Conservation (phyloP, 257 asterid species). For the Jacaranda mimosifolia region DNA sequence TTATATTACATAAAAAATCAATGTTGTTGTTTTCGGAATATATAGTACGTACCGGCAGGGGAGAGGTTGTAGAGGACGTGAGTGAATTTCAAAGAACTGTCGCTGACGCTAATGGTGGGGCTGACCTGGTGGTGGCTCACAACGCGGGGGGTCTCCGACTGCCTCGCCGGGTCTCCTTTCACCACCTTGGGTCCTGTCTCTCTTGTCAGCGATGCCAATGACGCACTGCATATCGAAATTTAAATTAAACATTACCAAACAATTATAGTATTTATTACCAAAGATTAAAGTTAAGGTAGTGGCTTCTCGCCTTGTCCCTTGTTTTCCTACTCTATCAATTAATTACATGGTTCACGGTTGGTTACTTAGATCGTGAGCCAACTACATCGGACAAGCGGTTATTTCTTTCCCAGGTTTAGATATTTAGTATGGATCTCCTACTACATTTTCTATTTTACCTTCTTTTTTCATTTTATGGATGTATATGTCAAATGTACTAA, state of each 20-base stretch:
- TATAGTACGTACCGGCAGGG: conserved; percentile 54
- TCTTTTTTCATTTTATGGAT: too few relatives aligned
- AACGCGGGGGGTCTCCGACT: conserved; percentile 54
- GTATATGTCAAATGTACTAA: too few relatives aligned
- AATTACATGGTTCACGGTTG: too few relatives aligned
- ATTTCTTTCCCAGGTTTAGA: too few relatives aligned
- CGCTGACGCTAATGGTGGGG: conserved; percentile 66
- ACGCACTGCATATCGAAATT: conserved; percentile 45
- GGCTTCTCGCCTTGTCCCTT: too few relatives aligned
- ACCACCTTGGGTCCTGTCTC: conserved; percentile 71
- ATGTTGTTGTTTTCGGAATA: not conserved
- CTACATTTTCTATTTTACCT: too few relatives aligned
- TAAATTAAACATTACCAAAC: not conserved
- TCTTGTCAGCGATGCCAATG: conserved; percentile 70
- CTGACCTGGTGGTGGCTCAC: conserved; percentile 51
- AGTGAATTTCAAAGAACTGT: conserved; percentile 70
- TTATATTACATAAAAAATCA: not conserved
- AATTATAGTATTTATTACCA: not conserved
- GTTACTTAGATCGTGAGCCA: too few relatives aligned
- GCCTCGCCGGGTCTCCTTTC: conserved; percentile 66
- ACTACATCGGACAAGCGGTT: too few relatives aligned
- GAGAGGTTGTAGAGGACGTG: conserved; percentile 74
- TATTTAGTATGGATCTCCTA: too few relatives aligned
- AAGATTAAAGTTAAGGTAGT: too few relatives aligned
- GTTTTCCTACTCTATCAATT: too few relatives aligned